Base-by-base conservation (phyloP, 2,329 filamentous ascomycete genomes). In the Cladosporium sp. region DNA sequence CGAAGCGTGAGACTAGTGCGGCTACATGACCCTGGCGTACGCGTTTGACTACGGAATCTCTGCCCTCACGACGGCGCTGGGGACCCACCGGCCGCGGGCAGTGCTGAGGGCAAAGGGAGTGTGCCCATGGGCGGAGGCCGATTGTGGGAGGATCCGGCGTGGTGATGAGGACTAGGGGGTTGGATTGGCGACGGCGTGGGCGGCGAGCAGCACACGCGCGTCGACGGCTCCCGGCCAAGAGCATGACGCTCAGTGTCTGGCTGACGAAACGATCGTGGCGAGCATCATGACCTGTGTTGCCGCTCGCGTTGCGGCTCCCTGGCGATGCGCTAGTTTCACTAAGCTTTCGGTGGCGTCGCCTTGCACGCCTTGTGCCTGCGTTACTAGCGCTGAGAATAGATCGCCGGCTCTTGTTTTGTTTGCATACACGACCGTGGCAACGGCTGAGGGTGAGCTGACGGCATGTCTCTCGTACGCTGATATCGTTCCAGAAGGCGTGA, bases 11-110 rank as follows among this genome's bases (percentile, higher is more conserved):
- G 34, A 56, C 54, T 56, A 56, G 54, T 47, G 42, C 54, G 54
- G 54, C 52, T 54, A 28, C 17, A 47, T 37, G 20, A 45, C 40
- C 39, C 52, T 38, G 52, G 52, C 28, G 30, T 47, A 55, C 52
- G 52, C 52, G 52, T 55, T 34, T 47, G 40, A 55, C 52, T 28
- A 55, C 52, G 43, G 38, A 15, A 55, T 55, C 47, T 42, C 39
- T 45, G 52, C 3, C 52, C 52, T 38, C 52, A 40, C 51, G n/a
- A 47, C 43, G 22, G 28, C 43, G 20, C 47, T 50, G 28, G 15
- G 38, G 52, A 55, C 52, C 52, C 52, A 55, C 52, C 25, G n/a
- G 52, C 22, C 19, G 22, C 39, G 40, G 52, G 28, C 17, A 37
- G 52, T 47, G 43, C 30, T 11, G 22, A 28, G 43, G 43, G 25